A percentile compares a stretch with the other conserved stretches of the same genome.
Evolutionary conservation across 169 alveolate genomes (phyloP).

Genomic region (Theileria luwenshuni): DNA sequence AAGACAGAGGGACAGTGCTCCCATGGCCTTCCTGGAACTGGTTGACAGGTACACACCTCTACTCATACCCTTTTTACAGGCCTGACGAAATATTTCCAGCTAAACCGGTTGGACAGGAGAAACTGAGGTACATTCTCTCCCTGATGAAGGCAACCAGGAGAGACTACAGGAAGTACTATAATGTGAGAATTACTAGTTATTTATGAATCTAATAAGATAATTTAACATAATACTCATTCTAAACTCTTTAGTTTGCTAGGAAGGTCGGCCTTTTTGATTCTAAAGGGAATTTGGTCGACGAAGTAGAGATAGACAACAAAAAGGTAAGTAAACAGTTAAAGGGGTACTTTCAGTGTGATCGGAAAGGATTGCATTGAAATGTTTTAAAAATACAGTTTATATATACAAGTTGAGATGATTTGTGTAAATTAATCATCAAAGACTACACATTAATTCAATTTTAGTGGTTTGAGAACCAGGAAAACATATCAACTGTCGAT

Average conservation of each 20-base stretch:
- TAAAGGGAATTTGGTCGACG: conserved; percentile 64
- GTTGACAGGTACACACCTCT: conserved; percentile 73
- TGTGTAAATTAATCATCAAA: too few relatives aligned
- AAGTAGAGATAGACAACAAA: conserved; percentile 15
- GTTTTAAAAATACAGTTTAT: too few relatives aligned
- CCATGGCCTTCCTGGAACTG: conserved; percentile 85
- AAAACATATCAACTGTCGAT: conserved; percentile 20
- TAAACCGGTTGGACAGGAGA: conserved; percentile 80
- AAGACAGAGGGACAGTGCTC: conserved; percentile 81
- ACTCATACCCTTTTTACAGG: conserved; percentile 37
- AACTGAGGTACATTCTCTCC: conserved; percentile 63
- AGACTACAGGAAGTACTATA: conserved; percentile 71
- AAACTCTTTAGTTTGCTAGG: conserved; percentile 59
- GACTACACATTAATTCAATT: background rate
- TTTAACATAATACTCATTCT: background rate
- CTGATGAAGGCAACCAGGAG: conserved; percentile 72
- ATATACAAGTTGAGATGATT: too few relatives aligned
- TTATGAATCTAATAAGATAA: background rate
- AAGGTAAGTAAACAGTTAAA: too few relatives aligned
- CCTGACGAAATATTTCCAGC: conserved; percentile 87
- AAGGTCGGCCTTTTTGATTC: conserved; percentile 70
- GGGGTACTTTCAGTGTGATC: too few relatives aligned
- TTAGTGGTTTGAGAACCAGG: conserved; percentile 41
- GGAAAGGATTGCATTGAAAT: too few relatives aligned
- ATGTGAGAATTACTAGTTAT: conserved; percentile 24